Percentiles rank a stretch among this genome's conserved stretches.
phyloP scores from a whole-genome alignment of 371 early-diverging fungal species.

The Basidiobolus meristosporus region DNA sequence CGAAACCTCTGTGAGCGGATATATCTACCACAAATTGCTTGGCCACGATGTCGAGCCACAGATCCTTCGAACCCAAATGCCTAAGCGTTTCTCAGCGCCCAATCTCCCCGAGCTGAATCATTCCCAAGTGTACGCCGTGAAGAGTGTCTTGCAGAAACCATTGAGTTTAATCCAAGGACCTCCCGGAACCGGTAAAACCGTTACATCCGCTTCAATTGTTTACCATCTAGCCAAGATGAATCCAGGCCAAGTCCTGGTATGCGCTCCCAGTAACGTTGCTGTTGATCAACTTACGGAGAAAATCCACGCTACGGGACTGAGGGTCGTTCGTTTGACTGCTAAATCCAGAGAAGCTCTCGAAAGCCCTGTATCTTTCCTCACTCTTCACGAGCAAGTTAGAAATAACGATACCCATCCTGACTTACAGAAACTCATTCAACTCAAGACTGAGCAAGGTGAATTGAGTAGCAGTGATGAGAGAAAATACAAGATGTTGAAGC shows the following conservation, averaged over 20 bases:
- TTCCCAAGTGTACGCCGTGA: conserved; percentile 91
- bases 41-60: conserved; percentile 84
- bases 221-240: conserved; percentile 89
- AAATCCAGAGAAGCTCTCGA: conserved; percentile 87
- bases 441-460: conserved; percentile 81
- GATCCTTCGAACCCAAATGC: conserved; percentile 51
- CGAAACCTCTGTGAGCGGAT: conserved; percentile 82
- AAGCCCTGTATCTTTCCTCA: conserved; percentile 75
- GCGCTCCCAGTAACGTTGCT: conserved; percentile 98
- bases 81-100: conserved; percentile 77
- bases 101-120: conserved; percentile 92
- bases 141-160: conserved; percentile 72
- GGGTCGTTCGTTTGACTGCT: conserved; percentile 89
- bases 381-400: conserved; percentile 86
- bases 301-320: conserved; percentile 87
- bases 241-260: conserved; percentile 86
- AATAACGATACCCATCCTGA: conserved; percentile 85
- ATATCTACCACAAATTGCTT: conserved; percentile 81
- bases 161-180: conserved; percentile 95
- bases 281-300: conserved; percentile 96
- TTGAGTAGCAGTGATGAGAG: conserved; percentile 68
- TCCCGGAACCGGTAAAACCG: conserved; percentile 97
- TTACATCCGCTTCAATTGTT: conserved; percentile 92
- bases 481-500: conserved; percentile 57
- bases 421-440: conserved; percentile 71